Conservation (phyloP, 2,329 filamentous ascomycete species). For the Dactylonectria macrodidyma region DNA sequence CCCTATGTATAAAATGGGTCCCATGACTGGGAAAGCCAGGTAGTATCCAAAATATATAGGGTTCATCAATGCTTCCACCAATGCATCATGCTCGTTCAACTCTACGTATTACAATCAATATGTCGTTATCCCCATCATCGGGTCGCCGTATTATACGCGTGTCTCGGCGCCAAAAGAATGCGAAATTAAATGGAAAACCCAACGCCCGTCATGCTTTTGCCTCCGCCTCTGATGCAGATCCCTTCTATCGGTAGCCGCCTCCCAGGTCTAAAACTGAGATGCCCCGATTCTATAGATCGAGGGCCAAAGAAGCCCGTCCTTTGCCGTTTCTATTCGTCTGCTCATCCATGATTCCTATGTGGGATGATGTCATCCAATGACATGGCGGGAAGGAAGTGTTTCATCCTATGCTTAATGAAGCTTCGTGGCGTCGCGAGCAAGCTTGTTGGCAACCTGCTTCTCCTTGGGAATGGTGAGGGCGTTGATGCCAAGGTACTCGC, state of each 20-base stretch:
- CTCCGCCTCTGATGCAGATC: constrained; percentile 38
- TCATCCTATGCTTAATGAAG: constrained; percentile 45
- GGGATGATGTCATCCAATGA: constrained; percentile 6
- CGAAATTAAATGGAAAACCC: constrained; percentile 43
- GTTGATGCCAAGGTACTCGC: constrained; percentile 92
- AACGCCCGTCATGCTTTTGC: constrained; percentile 47
- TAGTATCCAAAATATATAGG: constrained; percentile 39
- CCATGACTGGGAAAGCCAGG: constrained; percentile 6
- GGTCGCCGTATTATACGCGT: constrained; percentile 27
- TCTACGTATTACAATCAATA: constrained; percentile 46
- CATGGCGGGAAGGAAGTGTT: neutral
- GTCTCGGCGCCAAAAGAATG: constrained; percentile 42
- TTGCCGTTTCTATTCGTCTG: constrained; percentile 25
- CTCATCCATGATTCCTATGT: neutral
- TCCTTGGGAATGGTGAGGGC: constrained; percentile 86
- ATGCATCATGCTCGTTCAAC: constrained; percentile 42
- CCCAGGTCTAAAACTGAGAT: constrained; percentile 28
- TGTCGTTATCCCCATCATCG: constrained; percentile 37
- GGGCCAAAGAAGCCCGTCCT: constrained; percentile 32
- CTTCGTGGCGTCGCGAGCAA: constrained; percentile 57
- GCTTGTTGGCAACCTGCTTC: constrained; percentile 71
- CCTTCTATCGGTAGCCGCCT: constrained; percentile 27
- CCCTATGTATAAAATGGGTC: neutral
- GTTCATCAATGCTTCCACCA: constrained; percentile 18
- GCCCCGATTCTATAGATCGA: constrained; percentile 36